A percentile compares a stretch with the other conserved stretches of the same genome.
phyloP scores from a whole-genome alignment of 148 eudicot species.

The Polygonum maritimum region DNA sequence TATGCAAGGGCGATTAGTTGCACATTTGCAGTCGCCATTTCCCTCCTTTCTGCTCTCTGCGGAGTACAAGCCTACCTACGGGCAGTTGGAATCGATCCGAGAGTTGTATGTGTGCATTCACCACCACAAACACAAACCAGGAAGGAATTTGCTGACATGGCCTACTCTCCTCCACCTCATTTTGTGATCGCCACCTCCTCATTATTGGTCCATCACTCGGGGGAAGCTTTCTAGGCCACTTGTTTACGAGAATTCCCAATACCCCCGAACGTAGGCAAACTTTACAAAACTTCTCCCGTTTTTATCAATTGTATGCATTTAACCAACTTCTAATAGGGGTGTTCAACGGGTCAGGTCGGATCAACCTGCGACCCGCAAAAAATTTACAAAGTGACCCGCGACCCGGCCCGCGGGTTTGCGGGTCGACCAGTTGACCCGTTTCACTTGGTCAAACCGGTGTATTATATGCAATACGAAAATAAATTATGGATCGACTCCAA shows the following conservation, averaged over 20 bases:
- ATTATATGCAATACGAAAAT: too few relatives aligned
- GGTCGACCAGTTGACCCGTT: too few relatives aligned
- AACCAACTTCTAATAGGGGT: not conserved
- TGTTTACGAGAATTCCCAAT: not conserved
- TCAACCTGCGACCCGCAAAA: too few relatives aligned
- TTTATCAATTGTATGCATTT: not conserved
- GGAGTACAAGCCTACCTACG: too few relatives aligned
- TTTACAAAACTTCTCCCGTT: not conserved
- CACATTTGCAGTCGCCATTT: conserved; percentile 10
- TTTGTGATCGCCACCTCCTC: not conserved
- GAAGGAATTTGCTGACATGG: conserved; percentile 5
- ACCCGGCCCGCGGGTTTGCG: too few relatives aligned
- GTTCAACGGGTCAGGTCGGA: too few relatives aligned
- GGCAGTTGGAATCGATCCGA: too few relatives aligned
- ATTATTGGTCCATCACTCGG: too few relatives aligned
- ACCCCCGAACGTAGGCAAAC: not conserved
- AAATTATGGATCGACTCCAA: too few relatives aligned
- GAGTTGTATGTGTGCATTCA: not conserved
- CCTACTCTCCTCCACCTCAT: conserved; percentile 6
- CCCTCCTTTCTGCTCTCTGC: not conserved
- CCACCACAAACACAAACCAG: not conserved
- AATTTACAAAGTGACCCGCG: too few relatives aligned
- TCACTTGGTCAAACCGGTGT: too few relatives aligned
- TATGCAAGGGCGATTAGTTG: not conserved
- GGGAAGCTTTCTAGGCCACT: not conserved